Conservation (phyloP, 495 filamentous ascomycete species). For the Neurospora sp. region DNA sequence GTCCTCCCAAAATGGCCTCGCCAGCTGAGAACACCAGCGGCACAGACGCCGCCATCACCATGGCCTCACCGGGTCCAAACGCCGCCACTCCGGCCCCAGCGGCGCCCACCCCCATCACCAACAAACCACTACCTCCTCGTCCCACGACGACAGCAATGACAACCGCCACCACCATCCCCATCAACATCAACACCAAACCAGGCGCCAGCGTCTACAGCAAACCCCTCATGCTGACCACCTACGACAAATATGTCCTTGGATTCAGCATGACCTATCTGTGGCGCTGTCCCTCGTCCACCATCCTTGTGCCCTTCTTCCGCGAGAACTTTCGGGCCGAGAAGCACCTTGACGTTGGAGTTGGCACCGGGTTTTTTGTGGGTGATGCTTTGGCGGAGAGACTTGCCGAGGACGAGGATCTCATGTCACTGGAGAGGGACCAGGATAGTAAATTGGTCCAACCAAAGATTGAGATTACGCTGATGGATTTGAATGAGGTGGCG, state of each 20-base stretch:
- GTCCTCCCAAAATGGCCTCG: background rate
- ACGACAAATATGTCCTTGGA: slow-evolving; percentile 25
- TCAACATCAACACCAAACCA: background rate
- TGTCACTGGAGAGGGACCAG: background rate
- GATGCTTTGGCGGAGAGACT: slow-evolving; percentile 4
- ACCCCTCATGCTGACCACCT: slow-evolving; percentile 15
- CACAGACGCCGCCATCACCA: background rate
- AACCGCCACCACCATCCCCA: background rate
- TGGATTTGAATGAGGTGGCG: slow-evolving; percentile 21
- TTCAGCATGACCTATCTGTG: slow-evolving; percentile 24
- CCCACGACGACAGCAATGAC: background rate
- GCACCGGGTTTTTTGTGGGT: slow-evolving; percentile 25
- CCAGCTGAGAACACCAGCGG: background rate
- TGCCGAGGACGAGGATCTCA: background rate
- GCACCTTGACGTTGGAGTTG: slow-evolving; percentile 34
- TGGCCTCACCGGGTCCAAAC: background rate
- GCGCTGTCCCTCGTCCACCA: slow-evolving; percentile 20
- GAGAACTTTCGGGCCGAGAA: slow-evolving; percentile 13
- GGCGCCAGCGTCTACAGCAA: background rate
- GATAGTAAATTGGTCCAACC: background rate
- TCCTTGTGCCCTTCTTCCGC: slow-evolving; percentile 29
- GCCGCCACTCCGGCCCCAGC: background rate
- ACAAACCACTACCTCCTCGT: background rate
- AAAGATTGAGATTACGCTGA: slow-evolving; percentile 13
- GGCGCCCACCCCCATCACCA: background rate